Base-by-base conservation (phyloP, 768 basidiomycete genomes). In the Hygrophoropsis aurantiaca region DNA sequence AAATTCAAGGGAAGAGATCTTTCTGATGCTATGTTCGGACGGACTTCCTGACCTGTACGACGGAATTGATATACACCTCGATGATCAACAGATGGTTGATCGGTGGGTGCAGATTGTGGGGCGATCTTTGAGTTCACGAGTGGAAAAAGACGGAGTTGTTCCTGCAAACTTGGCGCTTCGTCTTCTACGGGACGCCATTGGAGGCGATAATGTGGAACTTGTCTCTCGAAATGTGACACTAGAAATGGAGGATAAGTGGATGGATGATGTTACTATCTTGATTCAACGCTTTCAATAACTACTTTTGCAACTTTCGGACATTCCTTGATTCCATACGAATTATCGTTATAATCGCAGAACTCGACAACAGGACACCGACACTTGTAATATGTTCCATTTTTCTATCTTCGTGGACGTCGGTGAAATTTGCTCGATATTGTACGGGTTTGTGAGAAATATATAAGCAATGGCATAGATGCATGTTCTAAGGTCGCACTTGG, bases 161-260 rank as follows among this genome's bases (percentile, higher is more conserved):
- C 49, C 49, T 20, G 43, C 27, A 34, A 76, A 77, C 52, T 50
- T 69, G 21, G 76, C 76, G 9, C 53, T 78, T 23, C 48, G 58
- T 36, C 55, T 77, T 33, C 63, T 77, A 3, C 65, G 76, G 19
- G 68, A 72, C 19, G 72, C 68, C 2, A 58, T 77, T 8, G 75
- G 75, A 7, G 76, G 76, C 20, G 60, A 66, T 13, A 66, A 79
- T 49, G 48, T 55, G 11, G 59, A 65, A 15, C 59, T 65, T 5
- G 69, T 65, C 11, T 77, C 75, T n/a, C 66, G 68, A 51, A 70
- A 68, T 36, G 44, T 77, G 25, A 79, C 76, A 7, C 62, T 77
- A 36, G 77, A 77, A 59, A 77, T 76, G 69, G 71, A 71, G 45
- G 74, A 73, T 32, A 67, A 68, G 45, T 77, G 75, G 76, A 71